A percentile compares a stretch with the other conserved stretches of the same genome.
These are phyloP conservation scores for Gyromitra esculenta DNA, from an alignment of 2,329 filamentous ascomycete species.

Conservation along the genomic window DNA sequence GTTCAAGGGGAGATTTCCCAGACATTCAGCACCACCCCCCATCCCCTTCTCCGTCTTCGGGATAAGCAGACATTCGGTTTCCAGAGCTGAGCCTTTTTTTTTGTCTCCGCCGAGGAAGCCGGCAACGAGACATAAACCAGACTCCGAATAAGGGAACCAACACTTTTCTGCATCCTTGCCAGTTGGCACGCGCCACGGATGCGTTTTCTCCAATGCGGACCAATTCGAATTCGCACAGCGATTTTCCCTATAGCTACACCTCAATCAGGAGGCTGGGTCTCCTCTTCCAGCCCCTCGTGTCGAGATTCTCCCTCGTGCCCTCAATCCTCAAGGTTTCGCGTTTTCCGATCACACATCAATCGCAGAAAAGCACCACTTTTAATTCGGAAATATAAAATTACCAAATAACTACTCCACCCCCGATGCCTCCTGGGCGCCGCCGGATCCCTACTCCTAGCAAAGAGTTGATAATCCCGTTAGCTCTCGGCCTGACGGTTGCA, in stretches of 20 bases:
- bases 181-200: conserved; percentile 30
- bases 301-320: conserved; percentile 26
- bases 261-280: conserved; percentile 7
- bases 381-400: conserved; percentile 8
- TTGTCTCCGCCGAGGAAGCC: conserved; percentile 17
- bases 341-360: conserved; percentile 18
- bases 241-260: neutral
- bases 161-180: conserved; percentile 28
- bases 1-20: neutral
- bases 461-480: conserved; percentile 51
- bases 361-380: conserved; percentile 13
- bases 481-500: conserved; percentile 53
- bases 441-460: conserved; percentile 29
- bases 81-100: no score
- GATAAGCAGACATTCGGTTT: neutral
- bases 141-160: conserved; percentile 33
- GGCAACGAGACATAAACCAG: neutral
- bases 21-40: neutral
- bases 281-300: conserved; percentile 38
- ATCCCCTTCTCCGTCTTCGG: neutral
- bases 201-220: conserved; percentile 3
- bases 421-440: conserved; percentile 48
- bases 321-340: conserved; percentile 4
- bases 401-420: conserved; percentile 9
- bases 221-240: conserved; percentile 26